Evolutionary conservation across 441 rosid species (phyloP), one percentile per base, ranked within the genome.

Genomic region (Brassica balearica): DNA sequence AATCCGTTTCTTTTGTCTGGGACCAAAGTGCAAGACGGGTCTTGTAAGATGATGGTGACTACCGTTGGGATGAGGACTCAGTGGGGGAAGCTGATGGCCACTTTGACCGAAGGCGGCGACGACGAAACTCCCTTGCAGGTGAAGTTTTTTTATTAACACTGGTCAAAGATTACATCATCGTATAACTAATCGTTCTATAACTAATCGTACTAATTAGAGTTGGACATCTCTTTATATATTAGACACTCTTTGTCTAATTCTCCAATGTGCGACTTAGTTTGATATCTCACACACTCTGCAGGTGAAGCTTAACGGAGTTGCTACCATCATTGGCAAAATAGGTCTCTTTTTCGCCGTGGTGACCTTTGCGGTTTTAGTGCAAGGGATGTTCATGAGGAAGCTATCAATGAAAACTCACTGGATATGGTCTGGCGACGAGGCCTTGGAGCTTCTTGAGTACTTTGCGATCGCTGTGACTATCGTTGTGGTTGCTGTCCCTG

Each of bases 41-140:
- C 94, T 3, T 86, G 92, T 84, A 90, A 90, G 80, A 87, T 90
- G 91, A 3, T 90, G 82, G 75, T 90, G n/a, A 79, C 92, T 15
- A 90, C 89, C 2, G 92, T 88, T 63, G 94, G 94, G 77, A 90
- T 90, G 94, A 88, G 94, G 85, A 90, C 94, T 15, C 94, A 90
- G 69, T 90, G 94, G 94, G 94, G 92, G 43, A 90, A 88, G 60
- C 34, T 90, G 75, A 88, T 90, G 92, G 91, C 87, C n/a, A 87
- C 94, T 70, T 85, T 90, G 1, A 90, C 86, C 46, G 94, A 90
- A 80, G 94, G 91, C 14, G 94, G 94, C 4, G 91, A 90, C 10
- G 94, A 90, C 32, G 94, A 90, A 73, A 90, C 91, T 66, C 94
- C 90, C 0, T 81, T 90, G 70, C 94, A 90, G 78, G 94, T 90